Percentiles rank a stretch among this genome's conserved stretches.
Conservation (phyloP, 345 rosid species). For the Camelina sativa region DNA sequence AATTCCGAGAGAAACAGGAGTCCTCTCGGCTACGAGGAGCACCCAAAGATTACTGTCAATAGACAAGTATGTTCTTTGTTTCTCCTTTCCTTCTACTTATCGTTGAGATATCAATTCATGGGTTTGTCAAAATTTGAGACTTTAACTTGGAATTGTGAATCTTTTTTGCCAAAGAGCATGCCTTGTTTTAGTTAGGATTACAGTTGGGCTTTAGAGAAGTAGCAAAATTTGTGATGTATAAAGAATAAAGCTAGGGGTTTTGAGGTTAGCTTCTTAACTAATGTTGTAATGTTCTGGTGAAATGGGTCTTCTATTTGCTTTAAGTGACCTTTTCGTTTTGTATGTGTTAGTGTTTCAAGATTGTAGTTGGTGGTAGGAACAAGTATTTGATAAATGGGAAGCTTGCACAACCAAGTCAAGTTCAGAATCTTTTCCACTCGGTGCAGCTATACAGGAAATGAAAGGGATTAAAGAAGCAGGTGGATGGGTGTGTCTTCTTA, state of each 20-base stretch:
- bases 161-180: no score
- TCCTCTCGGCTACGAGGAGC: constrained; percentile 92
- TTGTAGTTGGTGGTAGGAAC: constrained; percentile 71
- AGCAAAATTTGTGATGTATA: no score
- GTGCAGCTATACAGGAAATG: no score
- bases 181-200: no score
- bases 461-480: no score
- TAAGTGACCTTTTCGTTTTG: background rate
- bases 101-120: constrained; percentile 1
- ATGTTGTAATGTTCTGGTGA: background rate
- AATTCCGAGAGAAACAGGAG: constrained; percentile 80
- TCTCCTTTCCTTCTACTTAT: background rate
- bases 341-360: constrained; percentile 52
- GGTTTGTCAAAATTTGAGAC: background rate
- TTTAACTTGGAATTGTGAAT: background rate
- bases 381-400: constrained; percentile 50
- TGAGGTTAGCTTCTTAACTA: no score
- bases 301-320: background rate
- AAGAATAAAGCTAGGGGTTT: no score
- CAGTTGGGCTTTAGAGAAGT: no score
- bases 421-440: constrained; percentile 94
- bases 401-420: constrained; percentile 49
- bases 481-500: no score
- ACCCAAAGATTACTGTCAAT: constrained; percentile 83
- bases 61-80: constrained; percentile 63